A percentile compares a stretch with the other conserved stretches of the same genome.
phyloP scores from a whole-genome alignment of 2,329 filamentous ascomycete genomes.

The Saccharata proteae region DNA sequence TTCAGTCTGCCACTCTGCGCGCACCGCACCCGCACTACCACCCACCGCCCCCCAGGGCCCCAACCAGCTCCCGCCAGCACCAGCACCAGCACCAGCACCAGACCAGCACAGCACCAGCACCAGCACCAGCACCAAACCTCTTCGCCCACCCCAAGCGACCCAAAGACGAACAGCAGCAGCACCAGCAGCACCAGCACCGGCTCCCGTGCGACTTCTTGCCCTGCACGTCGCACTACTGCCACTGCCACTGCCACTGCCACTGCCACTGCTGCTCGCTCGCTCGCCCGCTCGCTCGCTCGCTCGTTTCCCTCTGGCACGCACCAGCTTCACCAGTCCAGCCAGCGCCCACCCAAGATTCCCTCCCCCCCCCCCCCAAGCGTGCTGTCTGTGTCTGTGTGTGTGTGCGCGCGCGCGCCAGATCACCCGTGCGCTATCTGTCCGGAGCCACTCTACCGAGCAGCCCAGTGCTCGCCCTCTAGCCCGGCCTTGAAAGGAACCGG shows the following conservation, averaged over 20 bases:
- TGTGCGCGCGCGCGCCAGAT: neutral
- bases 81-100: conserved; percentile 8
- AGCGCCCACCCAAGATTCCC: too few species aligned
- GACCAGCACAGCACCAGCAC: too few species aligned
- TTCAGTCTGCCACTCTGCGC: too few species aligned
- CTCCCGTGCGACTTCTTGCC: conserved; percentile 6
- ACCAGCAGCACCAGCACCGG: conserved; percentile 6
- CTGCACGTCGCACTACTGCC: conserved; percentile 6
- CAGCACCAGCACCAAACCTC: too few species aligned
- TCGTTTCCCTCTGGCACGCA: too few species aligned
- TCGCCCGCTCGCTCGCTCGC: too few species aligned
- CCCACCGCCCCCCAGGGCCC: too few species aligned
- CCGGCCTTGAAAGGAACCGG: conserved; percentile 24
- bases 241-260: conserved; percentile 1
- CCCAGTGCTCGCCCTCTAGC: conserved; percentile 21
- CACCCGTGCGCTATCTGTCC: conserved; percentile 10
- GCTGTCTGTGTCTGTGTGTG: neutral
- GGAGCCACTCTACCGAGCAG: conserved; percentile 28
- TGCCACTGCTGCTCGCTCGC: neutral
- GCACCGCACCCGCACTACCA: too few species aligned
- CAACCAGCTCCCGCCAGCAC: too few species aligned
- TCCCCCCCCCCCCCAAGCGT: too few species aligned
- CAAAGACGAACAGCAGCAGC: neutral
- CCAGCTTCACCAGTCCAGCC: too few species aligned
- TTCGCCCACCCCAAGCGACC: neutral